Conservation (phyloP, 768 basidiomycete species). For the Cyclocybe cylindracea region DNA sequence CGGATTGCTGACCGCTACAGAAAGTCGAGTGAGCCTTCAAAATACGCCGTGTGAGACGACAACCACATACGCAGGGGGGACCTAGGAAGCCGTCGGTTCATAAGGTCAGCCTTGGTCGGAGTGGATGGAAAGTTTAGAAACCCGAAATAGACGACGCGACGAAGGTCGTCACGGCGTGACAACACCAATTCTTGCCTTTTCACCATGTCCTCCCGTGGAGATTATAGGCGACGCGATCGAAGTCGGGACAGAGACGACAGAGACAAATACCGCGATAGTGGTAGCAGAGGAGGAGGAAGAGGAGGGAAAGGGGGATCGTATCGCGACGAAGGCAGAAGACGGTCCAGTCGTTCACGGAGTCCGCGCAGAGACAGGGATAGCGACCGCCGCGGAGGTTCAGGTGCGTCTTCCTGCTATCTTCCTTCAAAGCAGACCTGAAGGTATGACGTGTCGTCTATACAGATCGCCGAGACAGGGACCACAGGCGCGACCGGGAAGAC, state of each 20-base stretch:
- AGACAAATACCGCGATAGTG: conserved; percentile 38
- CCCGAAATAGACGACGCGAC: not conserved
- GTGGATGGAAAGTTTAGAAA: not conserved
- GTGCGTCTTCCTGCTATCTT: not conserved
- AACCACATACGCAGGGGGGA: not conserved
- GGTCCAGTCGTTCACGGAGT: conserved; percentile 52
- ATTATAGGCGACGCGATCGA: conserved; percentile 58
- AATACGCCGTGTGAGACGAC: too few species aligned
- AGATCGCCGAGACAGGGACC: conserved; percentile 29
- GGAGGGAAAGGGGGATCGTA: conserved; percentile 36
- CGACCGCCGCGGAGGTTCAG: conserved; percentile 17
- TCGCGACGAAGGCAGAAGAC: conserved; percentile 44
- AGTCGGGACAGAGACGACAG: conserved; percentile 65
- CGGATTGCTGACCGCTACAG: conserved; percentile 8
- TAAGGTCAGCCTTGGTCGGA: too few species aligned
- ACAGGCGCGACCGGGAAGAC: conserved; percentile 40
- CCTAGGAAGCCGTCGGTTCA: not conserved
- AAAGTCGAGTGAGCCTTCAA: not conserved
- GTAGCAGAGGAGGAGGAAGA: conserved; percentile 29
- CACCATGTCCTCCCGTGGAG: conserved; percentile 58
- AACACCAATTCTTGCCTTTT: not conserved
- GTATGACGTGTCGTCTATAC: not conserved
- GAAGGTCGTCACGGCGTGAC: conserved; percentile 12
- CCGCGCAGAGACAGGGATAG: conserved; percentile 33
- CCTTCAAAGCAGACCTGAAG: not conserved